These are phyloP conservation scores for Bryoglossum gracile DNA, from an alignment of 495 filamentous ascomycete genomes.

Conservation along the genomic window DNA sequence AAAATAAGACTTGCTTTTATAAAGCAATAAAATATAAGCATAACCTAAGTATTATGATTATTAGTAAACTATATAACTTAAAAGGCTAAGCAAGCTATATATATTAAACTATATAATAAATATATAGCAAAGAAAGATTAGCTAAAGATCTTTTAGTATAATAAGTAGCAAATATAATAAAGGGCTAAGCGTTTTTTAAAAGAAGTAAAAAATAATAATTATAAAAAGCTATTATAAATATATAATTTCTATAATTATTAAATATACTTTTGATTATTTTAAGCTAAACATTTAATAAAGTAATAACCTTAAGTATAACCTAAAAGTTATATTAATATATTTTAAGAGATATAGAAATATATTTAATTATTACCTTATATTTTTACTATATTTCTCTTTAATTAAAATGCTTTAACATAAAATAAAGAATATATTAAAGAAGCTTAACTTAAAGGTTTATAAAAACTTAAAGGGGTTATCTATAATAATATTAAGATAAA, in stretches of 20 bases:
- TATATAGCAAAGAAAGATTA: background rate
- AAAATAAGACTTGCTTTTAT: background rate
- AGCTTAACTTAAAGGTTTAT: background rate
- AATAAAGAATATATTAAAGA: constrained; percentile 1
- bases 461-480: background rate
- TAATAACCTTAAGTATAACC: background rate
- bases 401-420: background rate
- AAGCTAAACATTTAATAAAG: background rate
- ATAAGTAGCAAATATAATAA: constrained; percentile 15
- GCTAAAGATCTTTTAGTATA: background rate
- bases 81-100: background rate
- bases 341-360: background rate
- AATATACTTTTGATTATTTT: background rate
- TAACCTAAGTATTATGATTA: background rate
- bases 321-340: background rate
- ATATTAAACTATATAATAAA: background rate
- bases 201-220: background rate
- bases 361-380: background rate
- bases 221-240: background rate
- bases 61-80: background rate
- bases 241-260: background rate
- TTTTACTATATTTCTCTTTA: background rate
- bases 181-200: background rate
- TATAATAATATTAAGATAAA: background rate
- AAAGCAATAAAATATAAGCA: background rate